A percentile compares a stretch with the other conserved stretches of the same genome.
Conservation (phyloP, 2,329 filamentous ascomycete genomes). For the Penicillium griseofulvum region DNA sequence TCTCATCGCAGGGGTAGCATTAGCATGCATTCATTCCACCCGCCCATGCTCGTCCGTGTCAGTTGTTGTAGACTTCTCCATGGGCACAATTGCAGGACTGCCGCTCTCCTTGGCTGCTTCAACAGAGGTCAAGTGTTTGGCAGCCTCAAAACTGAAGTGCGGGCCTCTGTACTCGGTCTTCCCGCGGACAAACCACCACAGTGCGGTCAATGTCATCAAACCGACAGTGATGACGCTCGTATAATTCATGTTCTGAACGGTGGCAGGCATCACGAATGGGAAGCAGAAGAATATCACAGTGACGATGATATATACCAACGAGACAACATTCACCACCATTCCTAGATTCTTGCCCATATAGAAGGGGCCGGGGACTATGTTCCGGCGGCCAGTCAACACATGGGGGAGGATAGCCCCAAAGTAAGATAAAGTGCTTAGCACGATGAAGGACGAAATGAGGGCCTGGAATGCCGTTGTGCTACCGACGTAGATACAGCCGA, state of each 20-base stretch:
- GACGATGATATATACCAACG: slow-evolving; percentile 57
- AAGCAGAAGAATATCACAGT: slow-evolving; percentile 66
- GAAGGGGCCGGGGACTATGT: slow-evolving; percentile 58
- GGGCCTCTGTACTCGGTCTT: slow-evolving; percentile 35
- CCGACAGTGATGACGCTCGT: slow-evolving; percentile 41
- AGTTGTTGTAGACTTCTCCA: too few relatives aligned
- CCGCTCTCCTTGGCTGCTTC: slow-evolving; percentile 13
- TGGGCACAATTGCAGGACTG: too few relatives aligned
- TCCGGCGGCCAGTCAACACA: slow-evolving; percentile 46
- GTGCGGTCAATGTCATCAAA: slow-evolving; percentile 31
- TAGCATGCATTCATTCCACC: too few relatives aligned
- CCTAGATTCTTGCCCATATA: slow-evolving; percentile 51
- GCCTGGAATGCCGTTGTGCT: slow-evolving; percentile 65
- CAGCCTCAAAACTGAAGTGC: slow-evolving; percentile 49
- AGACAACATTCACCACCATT: slow-evolving; percentile 52
- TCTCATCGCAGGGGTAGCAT: too few relatives aligned
- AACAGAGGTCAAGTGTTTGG: slow-evolving; percentile 53
- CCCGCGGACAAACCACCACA: slow-evolving; percentile 35
- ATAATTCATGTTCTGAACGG: slow-evolving; percentile 55
- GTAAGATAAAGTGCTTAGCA: slow-evolving; percentile 58
- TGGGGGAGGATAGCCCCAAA: slow-evolving; percentile 62
- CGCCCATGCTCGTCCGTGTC: too few relatives aligned
- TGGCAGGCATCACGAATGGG: slow-evolving; percentile 49
- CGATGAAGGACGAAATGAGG: slow-evolving; percentile 60
- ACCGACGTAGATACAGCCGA: slow-evolving; percentile 66